A percentile compares a stretch with the other conserved stretches of the same genome.
Conservation (phyloP, 306 rosid species). For the Ceratonia siliqua region DNA sequence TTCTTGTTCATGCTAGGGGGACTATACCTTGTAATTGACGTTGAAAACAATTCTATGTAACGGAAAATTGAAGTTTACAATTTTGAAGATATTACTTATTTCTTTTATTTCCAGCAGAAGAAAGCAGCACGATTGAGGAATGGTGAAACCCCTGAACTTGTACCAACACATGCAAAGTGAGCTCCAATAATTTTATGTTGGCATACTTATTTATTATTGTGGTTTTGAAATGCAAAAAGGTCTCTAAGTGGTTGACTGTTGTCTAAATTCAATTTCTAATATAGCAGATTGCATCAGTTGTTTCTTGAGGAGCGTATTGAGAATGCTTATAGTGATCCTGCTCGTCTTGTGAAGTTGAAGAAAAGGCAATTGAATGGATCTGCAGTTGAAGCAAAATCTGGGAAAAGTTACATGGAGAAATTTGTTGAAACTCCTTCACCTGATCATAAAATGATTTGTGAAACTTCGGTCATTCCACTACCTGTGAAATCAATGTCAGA, state of each 20-base stretch:
- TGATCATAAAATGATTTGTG: slow-evolving; percentile 64
- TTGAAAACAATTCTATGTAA: neutral
- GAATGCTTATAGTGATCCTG: slow-evolving; percentile 76
- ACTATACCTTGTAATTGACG: neutral
- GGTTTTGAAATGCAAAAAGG: slow-evolving; percentile 17
- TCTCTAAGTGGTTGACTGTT: slow-evolving; percentile 38
- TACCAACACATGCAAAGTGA: slow-evolving; percentile 83
- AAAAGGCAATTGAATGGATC: slow-evolving; percentile 77
- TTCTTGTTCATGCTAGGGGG: slow-evolving; percentile 25
- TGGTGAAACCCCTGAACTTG: slow-evolving; percentile 70
- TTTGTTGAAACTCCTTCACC: slow-evolving; percentile 73
- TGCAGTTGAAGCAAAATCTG: slow-evolving; percentile 50
- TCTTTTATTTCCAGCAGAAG: slow-evolving; percentile 57
- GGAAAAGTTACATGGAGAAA: slow-evolving; percentile 90
- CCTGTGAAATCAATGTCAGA: slow-evolving; percentile 46
- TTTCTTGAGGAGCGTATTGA: slow-evolving; percentile 88
- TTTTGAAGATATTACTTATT: slow-evolving; percentile 27
- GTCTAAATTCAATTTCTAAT: slow-evolving; percentile 32
- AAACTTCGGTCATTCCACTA: slow-evolving; percentile 58
- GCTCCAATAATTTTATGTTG: slow-evolving; percentile 42
- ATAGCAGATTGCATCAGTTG: slow-evolving; percentile 87
- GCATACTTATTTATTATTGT: slow-evolving; percentile 27
- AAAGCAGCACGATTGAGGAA: slow-evolving; percentile 82
- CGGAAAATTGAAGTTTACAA: slow-evolving; percentile 21
- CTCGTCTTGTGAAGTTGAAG: slow-evolving; percentile 84